Evolutionary conservation across 2,329 filamentous ascomycete species (phyloP).

Genomic region (Sporothrix euskadiensis): DNA sequence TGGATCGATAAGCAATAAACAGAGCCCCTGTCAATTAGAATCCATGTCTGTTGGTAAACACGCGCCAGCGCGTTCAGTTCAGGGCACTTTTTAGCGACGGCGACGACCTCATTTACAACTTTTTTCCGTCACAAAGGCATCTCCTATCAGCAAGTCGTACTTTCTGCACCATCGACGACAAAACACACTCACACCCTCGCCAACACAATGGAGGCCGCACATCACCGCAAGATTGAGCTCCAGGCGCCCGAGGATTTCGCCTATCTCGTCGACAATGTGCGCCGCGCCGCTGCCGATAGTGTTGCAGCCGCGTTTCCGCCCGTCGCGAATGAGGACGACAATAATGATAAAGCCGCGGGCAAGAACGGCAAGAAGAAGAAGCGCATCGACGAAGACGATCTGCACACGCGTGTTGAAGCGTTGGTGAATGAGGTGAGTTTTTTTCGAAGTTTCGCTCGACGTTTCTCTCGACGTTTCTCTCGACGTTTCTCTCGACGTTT

Average conservation of each 20-base stretch:
- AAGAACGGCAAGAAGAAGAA: conserved; percentile 17
- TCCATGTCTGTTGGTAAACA: conserved; percentile 8
- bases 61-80: neutral
- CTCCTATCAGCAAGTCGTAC: no score
- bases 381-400: conserved; percentile 48
- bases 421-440: conserved; percentile 57
- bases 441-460: no score
- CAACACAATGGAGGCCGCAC: conserved; percentile 40
- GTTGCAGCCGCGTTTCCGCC: conserved; percentile 69
- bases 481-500: no score
- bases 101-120: no score
- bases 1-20: conserved; percentile 13
- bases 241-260: conserved; percentile 72
- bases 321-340: conserved; percentile 48
- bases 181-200: neutral
- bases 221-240: conserved; percentile 75
- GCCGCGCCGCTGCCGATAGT: conserved; percentile 65
- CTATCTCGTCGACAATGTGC: conserved; percentile 69
- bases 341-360: conserved; percentile 33
- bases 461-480: neutral
- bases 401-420: conserved; percentile 59
- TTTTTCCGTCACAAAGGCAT: no score
- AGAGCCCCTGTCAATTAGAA: neutral
- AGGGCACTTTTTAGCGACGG: neutral
- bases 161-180: no score